Evolutionary conservation across 306 rosid species (phyloP), one percentile per base, ranked within the genome.

Genomic region (Ziziphus jujuba): DNA sequence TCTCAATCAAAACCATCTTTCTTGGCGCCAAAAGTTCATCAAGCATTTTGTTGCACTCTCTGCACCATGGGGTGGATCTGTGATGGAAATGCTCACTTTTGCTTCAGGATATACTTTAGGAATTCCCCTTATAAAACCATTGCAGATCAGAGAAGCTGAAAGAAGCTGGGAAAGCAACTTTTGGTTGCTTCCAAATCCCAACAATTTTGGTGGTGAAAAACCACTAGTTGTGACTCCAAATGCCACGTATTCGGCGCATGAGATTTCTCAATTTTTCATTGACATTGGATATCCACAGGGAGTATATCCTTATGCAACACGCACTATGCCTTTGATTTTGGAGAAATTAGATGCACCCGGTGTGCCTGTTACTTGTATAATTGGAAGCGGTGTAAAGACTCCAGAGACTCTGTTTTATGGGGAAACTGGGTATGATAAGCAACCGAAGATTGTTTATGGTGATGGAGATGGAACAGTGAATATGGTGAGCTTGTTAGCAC

Each of bases 381-480:
- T 81, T 2, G 97, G 98, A 48, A 72, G 65, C 5, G 91, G 87
- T 0, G 89, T 93, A 68, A 77, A 25, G 60, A 90, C 96, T 16
- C 72, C 82, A 7, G 89, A 88, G 83, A 82, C 74, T 51, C 64
- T 93, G 90, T 66, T 73, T 12, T 88, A 90, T 38, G 68, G 77
- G 60, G 49, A 52, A 2, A 71, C 72, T 17, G 84, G 88, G 63
- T 93, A 88, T 36, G 97, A 90, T 48, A 81, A 86, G 56, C 78
- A 36, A 0, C 97, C 98, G 0, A 81, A 90, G 69, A 56, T 83
- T 43, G 65, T 45, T 1, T 83, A 81, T 43, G 96, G 95, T 47
- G 91, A 93, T 64, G 98, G 98, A 49, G 98, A 90, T 67, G 96
- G 97, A 66, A 90, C 96, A 13, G 96, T 90, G 82, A 93, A 88